Percentiles rank a stretch among this genome's conserved stretches.
Conservation (phyloP, 225 moss, liverwort and hornwort species). For the Polytrichum formosum region DNA sequence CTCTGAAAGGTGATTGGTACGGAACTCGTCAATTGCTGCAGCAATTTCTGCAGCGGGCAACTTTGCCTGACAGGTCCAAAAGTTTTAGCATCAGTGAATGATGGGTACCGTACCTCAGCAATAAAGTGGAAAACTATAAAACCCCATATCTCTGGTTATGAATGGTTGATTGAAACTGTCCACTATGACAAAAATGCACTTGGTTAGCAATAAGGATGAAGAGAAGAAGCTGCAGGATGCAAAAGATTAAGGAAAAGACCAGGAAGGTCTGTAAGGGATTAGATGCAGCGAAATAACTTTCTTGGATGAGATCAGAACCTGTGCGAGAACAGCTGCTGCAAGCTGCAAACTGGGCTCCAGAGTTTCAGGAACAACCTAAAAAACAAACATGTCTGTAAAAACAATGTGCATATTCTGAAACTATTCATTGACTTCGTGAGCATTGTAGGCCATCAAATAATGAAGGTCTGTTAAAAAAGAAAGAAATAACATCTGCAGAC, state of each 20-base stretch:
- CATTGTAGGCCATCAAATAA: background rate
- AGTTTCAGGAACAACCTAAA: constrained; percentile 88
- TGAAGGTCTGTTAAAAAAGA: background rate
- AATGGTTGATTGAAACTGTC: too few relatives aligned
- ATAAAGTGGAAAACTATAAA: too few relatives aligned
- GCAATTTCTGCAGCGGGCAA: constrained; percentile 83
- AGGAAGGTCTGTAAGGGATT: too few relatives aligned
- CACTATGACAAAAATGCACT: too few relatives aligned
- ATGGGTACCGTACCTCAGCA: background rate
- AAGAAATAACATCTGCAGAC: too few relatives aligned
- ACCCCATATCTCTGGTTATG: too few relatives aligned
- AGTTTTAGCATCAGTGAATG: background rate
- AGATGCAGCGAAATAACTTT: too few relatives aligned
- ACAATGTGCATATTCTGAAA: too few relatives aligned
- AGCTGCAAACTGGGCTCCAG: constrained; percentile 92
- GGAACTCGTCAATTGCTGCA: constrained; percentile 81
- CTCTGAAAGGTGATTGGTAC: constrained; percentile 79
- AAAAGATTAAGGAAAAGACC: too few relatives aligned
- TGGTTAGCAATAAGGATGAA: too few relatives aligned
- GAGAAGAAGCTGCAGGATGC: too few relatives aligned
- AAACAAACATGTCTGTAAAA: background rate
- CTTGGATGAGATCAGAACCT: constrained; percentile 33
- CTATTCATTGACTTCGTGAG: background rate
- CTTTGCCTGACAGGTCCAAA: constrained; percentile 58
- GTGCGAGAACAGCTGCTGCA: constrained; percentile 90